Evolutionary conservation across 352 stramenopile genomes (phyloP), one percentile per base, ranked within the genome.

Genomic region (Globisporangium paroecandrum): DNA sequence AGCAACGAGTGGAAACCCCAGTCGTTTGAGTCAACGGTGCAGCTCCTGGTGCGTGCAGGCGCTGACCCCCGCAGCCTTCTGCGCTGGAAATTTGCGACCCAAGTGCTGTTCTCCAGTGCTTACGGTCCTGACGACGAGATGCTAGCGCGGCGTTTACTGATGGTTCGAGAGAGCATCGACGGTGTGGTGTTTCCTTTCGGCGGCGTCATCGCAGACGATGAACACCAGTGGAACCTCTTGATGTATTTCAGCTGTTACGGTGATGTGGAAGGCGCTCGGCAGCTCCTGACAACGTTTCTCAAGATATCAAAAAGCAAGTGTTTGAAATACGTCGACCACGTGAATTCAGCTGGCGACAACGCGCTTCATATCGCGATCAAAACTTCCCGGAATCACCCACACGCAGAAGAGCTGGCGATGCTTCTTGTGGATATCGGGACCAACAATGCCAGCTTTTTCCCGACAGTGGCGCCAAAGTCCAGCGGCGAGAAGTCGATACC

Each of bases 341-440:
- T 89, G 34, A 92, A 90, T 47, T 71, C 75, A 0, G 72, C 72
- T 25, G 83, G 83, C 6, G 85, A 94, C 53, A 90, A 82, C 2
- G 83, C 83, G 3, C 73, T 94, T 20, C 85, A 92, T 68, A 71
- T 94, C 53, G 75, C 79, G 9, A 89, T 94, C 36, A 90, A 92
- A 58, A 68, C 69, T 1, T 72, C 68, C 2, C 59, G 67, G n/a
- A 56, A 66, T 1, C 38, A 74, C 1, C 27, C 34, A 12, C 43
- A 74, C 34, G 55, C 54, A 5, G 69, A 71, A 60, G 70, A 72
- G 46, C 38, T 66, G 69, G 81, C 62, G 41, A 74, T 87, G 38
- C 22, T 78, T 22, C 70, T 93, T 2, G 73, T 89, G 22, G 74
- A 87, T 41, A 66, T 72, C 51, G 70, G 72, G 27, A 67, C 75